A percentile compares a stretch with the other conserved stretches of the same genome.
These are phyloP conservation scores for Juglanconis sp. DNA, from an alignment of 2,329 filamentous ascomycete species.

Conservation along the genomic window DNA sequence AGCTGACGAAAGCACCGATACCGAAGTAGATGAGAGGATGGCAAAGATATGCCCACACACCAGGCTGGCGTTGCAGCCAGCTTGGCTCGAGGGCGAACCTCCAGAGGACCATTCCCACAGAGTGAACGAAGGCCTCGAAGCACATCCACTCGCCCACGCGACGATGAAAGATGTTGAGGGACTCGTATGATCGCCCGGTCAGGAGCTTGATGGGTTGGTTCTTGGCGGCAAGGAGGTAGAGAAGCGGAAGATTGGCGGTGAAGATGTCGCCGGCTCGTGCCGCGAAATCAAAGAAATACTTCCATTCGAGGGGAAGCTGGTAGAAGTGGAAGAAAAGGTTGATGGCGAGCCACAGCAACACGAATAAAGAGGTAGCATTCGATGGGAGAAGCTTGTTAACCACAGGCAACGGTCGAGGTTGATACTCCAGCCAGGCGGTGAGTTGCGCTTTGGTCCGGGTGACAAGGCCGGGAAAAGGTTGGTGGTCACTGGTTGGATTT, in stretches of 20 bases:
- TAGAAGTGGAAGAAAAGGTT: conserved; percentile 59
- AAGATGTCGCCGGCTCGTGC: conserved; percentile 55
- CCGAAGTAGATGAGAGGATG: conserved; percentile 52
- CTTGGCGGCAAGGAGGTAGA: conserved; percentile 65
- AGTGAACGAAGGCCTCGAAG: conserved; percentile 55
- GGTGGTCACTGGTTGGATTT: background rate
- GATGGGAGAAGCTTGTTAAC: conserved; percentile 55
- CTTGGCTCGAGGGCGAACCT: conserved; percentile 46
- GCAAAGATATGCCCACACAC: conserved; percentile 47
- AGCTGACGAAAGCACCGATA: conserved; percentile 52
- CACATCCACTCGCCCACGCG: conserved; percentile 61
- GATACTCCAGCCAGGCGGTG: conserved; percentile 45
- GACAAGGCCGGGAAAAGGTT: background rate
- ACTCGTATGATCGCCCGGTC: conserved; percentile 64
- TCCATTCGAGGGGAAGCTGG: conserved; percentile 42
- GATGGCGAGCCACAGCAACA: conserved; percentile 48
- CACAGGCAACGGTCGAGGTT: conserved; percentile 55
- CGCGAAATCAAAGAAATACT: conserved; percentile 54
- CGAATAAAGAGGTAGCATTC: conserved; percentile 52
- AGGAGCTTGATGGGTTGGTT: conserved; percentile 60
- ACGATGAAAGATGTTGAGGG: conserved; percentile 63
- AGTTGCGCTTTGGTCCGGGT: background rate
- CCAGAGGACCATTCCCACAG: conserved; percentile 53
- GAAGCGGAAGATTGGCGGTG: conserved; percentile 44
- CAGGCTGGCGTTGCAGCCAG: conserved; percentile 36